Evolutionary conservation across 805 yeast species (phyloP).

Genomic region (Komagataella phaffii): DNA sequence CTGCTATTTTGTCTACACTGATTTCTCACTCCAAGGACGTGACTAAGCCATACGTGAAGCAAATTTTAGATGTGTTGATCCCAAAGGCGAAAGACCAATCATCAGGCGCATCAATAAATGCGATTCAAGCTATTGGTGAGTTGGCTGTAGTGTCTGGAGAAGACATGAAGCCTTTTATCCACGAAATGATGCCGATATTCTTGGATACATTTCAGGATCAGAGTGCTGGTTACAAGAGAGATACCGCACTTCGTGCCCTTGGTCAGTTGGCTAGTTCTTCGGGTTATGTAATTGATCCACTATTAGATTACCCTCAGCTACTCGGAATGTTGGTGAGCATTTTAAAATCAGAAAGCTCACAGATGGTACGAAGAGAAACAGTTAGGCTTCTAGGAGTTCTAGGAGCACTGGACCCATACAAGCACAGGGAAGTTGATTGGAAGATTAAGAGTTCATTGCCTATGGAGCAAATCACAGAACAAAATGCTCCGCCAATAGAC

Average conservation of each 20-base stretch:
- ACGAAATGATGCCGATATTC: constrained; percentile 74
- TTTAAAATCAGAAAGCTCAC: constrained; percentile 66
- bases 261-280: constrained; percentile 86
- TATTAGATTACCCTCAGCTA: constrained; percentile 81
- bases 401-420: constrained; percentile 96
- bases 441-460: constrained; percentile 1
- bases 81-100: constrained; percentile 63
- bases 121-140: constrained; percentile 81
- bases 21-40: constrained; percentile 69
- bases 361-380: constrained; percentile 70
- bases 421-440: constrained; percentile 83
- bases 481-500: constrained; percentile 82
- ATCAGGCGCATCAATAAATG: constrained; percentile 76
- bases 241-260: constrained; percentile 76
- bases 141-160: constrained; percentile 81
- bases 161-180: constrained; percentile 58
- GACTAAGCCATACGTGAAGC: constrained; percentile 83
- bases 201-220: constrained; percentile 87
- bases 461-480: constrained; percentile 30
- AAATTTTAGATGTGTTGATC: constrained; percentile 73
- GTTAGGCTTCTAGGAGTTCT: constrained; percentile 82
- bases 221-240: constrained; percentile 75
- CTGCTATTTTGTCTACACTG: constrained; percentile 56
- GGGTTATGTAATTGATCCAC: constrained; percentile 91
- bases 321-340: constrained; percentile 73